Percentiles rank a stretch among this genome's conserved stretches.
Conservation (phyloP, 2,329 filamentous ascomycete species). For the Neofusicoccum cordaticola region DNA sequence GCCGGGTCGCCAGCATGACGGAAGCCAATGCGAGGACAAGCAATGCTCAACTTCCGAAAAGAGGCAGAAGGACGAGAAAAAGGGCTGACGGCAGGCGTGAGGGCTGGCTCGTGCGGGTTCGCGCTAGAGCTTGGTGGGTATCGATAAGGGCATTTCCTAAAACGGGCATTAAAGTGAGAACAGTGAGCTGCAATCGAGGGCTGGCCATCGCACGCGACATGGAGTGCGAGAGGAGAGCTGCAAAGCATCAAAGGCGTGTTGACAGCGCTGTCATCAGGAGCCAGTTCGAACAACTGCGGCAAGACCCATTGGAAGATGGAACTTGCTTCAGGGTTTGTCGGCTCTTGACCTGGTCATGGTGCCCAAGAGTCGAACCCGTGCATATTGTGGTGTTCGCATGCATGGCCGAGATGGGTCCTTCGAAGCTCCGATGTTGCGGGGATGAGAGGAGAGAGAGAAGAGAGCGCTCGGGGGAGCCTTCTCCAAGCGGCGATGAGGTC, state of each 20-base stretch:
- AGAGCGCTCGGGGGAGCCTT: background rate
- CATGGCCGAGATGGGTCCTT: too few relatives aligned
- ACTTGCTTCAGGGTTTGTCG: too few relatives aligned
- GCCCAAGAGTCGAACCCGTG: too few relatives aligned
- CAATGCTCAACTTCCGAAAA: background rate
- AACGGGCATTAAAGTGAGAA: conserved; percentile 21
- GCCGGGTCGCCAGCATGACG: background rate
- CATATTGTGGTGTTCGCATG: too few relatives aligned
- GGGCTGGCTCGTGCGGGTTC: background rate
- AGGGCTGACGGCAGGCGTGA: background rate
- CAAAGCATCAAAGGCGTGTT: too few relatives aligned
- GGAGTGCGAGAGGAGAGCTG: conserved; percentile 16
- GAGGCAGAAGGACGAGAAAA: background rate
- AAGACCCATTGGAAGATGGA: too few relatives aligned
- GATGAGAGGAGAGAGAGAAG: background rate
- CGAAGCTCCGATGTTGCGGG: too few relatives aligned
- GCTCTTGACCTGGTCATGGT: too few relatives aligned
- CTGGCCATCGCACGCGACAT: too few relatives aligned
- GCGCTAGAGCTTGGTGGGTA: background rate
- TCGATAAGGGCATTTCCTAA: conserved; percentile 13
- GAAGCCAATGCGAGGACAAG: too few relatives aligned
- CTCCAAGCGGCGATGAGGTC: background rate
- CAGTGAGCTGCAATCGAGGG: background rate
- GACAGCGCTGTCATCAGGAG: too few relatives aligned
- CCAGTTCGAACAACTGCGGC: too few relatives aligned